phyloP scores from a whole-genome alignment of 75 land plant genomes.

The Pinus albicaulis region DNA sequence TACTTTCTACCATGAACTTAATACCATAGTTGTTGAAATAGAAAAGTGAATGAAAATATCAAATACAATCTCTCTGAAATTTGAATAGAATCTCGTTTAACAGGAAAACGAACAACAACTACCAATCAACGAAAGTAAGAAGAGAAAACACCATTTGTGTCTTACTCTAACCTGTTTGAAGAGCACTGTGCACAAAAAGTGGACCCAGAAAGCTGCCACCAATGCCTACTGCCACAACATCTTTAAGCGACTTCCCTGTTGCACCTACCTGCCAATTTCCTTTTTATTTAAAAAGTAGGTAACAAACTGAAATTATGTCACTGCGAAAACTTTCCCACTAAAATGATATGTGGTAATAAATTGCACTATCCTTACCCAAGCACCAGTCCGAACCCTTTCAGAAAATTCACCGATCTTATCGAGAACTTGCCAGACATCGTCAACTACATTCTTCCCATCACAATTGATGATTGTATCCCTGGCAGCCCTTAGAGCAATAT shows the following conservation, averaged over 20 bases:
- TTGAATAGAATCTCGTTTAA: neutral
- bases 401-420: constrained; percentile 85
- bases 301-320: neutral
- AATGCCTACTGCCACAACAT: constrained; percentile 93
- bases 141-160: neutral
- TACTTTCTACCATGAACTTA: neutral
- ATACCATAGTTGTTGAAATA: neutral
- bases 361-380: constrained; percentile 62
- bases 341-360: neutral
- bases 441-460: constrained; percentile 95
- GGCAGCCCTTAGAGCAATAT: constrained; percentile 88
- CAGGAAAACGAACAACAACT: neutral
- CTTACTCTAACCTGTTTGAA: constrained; percentile 76
- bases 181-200: constrained; percentile 94
- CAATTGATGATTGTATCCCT: constrained; percentile 58
- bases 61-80: neutral
- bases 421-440: constrained; percentile 91
- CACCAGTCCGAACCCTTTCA: constrained; percentile 80
- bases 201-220: constrained; percentile 99
- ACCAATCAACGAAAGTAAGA: neutral
- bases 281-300: neutral
- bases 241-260: constrained; percentile 85
- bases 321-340: neutral
- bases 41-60: neutral
- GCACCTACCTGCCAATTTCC: constrained; percentile 70